phyloP scores from a whole-genome alignment of 495 filamentous ascomycete species.

The Entonaema liquescens region DNA sequence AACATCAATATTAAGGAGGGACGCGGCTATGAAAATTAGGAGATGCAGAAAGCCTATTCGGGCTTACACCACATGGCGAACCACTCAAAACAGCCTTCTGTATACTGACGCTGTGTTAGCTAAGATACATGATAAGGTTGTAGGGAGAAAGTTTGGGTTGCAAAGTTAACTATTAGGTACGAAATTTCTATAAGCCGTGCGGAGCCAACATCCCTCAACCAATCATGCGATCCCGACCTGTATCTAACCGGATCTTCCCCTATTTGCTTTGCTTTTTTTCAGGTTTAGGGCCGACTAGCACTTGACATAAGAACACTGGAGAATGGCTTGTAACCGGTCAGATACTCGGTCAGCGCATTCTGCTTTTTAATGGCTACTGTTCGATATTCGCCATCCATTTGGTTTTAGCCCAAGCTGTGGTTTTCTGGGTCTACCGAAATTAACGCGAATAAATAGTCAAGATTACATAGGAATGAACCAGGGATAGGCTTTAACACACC shows the following conservation, averaged over 20 bases:
- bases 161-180: conserved; percentile 20
- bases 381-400: conserved; percentile 20
- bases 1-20: not conserved
- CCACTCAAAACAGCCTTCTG: conserved; percentile 18
- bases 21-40: not conserved
- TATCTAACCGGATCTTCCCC: conserved; percentile 25
- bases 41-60: not conserved
- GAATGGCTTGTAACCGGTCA: conserved; percentile 34
- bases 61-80: not conserved
- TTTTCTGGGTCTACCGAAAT: conserved; percentile 23
- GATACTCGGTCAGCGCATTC: conserved; percentile 32
- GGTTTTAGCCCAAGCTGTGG: conserved; percentile 23
- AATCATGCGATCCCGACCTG: conserved; percentile 31
- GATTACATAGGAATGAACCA: conserved; percentile 16
- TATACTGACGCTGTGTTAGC: conserved; percentile 23
- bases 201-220: conserved; percentile 29
- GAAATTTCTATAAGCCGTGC: conserved; percentile 33
- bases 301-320: conserved; percentile 23
- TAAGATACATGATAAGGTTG: not conserved
- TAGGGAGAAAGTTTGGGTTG: conserved; percentile 15
- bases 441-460: conserved; percentile 21
- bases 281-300: conserved; percentile 39
- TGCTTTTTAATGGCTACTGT: conserved; percentile 23
- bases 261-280: conserved; percentile 27
- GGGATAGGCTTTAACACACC: conserved; percentile 8